phyloP scores from a whole-genome alignment of 148 eudicot species.

The Fallopia convolvulus region DNA sequence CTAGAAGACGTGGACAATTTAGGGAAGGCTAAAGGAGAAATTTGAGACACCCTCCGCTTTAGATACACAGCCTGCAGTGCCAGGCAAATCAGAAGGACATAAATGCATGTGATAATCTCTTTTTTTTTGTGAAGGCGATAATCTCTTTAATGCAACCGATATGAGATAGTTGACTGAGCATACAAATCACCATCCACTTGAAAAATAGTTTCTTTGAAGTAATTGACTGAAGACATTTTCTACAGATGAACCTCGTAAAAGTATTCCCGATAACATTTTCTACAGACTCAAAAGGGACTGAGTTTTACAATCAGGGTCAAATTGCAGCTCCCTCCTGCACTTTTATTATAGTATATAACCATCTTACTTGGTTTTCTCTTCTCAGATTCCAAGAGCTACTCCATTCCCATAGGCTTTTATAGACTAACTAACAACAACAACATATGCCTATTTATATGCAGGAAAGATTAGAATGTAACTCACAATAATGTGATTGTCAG shows the following conservation, averaged over 20 bases:
- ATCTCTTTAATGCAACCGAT: background rate
- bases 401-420: background rate
- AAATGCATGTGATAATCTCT: background rate
- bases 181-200: background rate
- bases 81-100: background rate
- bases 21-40: conserved; percentile 39
- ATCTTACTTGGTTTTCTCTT: background rate
- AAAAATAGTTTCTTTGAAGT: background rate
- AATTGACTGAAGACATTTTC: too few species aligned
- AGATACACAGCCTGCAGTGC: conserved; percentile 78
- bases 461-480: background rate
- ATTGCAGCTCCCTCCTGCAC: too few species aligned
- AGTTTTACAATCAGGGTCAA: background rate
- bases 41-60: conserved; percentile 46
- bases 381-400: background rate
- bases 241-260: background rate
- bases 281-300: background rate
- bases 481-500: background rate
- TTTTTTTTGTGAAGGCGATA: background rate
- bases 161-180: background rate
- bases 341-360: background rate
- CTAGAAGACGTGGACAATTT: conserved; percentile 35
- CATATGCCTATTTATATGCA: background rate
- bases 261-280: background rate
- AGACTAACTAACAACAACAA: too few species aligned